Evolutionary conservation across 495 filamentous ascomycete species (phyloP).

Genomic region (Cenococcum geophilum): DNA sequence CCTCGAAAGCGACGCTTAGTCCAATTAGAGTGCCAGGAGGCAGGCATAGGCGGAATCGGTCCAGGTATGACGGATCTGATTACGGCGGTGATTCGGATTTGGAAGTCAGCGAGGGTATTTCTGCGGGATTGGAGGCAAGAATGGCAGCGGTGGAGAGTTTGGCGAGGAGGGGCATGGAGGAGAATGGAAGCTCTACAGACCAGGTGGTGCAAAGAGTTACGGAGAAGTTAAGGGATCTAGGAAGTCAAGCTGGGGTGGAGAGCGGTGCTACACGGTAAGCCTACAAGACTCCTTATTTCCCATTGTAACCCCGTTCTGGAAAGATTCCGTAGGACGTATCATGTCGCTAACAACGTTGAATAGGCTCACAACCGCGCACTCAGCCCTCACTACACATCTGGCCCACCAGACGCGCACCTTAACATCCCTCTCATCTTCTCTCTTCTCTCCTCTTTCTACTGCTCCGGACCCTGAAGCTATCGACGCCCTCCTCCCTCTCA

Average conservation of each 20-base stretch:
- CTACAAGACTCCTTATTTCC: constrained; percentile 22
- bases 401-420: constrained; percentile 77
- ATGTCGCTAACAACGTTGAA: constrained; percentile 2
- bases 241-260: constrained; percentile 74
- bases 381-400: constrained; percentile 75
- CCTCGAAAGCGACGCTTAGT: constrained; percentile 21
- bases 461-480: constrained; percentile 40
- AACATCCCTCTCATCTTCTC: constrained; percentile 69
- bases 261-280: constrained; percentile 69
- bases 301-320: background rate
- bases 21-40: constrained; percentile 36
- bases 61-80: constrained; percentile 53
- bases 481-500: constrained; percentile 48
- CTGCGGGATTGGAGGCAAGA: constrained; percentile 63
- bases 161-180: constrained; percentile 64
- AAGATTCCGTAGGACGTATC: too few species aligned
- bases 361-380: constrained; percentile 83
- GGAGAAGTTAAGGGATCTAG: constrained; percentile 67
- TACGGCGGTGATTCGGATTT: constrained; percentile 67
- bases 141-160: constrained; percentile 74
- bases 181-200: constrained; percentile 62
- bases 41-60: constrained; percentile 45
- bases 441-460: constrained; percentile 53
- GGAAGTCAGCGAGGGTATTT: constrained; percentile 60
- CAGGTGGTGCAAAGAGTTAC: constrained; percentile 64